Evolutionary conservation across 2,329 filamentous ascomycete species (phyloP), one percentile per base, ranked within the genome.

Genomic region (Fusarium tuaranense): DNA sequence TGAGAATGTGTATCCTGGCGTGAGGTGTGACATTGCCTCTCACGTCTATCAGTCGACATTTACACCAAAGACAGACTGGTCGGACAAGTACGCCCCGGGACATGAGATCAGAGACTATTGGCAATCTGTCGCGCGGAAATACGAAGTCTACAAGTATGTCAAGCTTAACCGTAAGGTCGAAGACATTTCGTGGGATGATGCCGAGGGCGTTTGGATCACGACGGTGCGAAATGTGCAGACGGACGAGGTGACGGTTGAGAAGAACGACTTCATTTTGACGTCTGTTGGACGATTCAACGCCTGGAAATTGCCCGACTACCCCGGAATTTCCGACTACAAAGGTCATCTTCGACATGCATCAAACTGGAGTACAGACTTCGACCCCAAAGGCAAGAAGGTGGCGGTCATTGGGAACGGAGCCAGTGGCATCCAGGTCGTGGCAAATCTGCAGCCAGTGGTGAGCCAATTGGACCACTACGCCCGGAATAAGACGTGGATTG

Each of bases 31-130:
- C 32, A 89, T 94, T 16, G 91, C 92, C 0, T 88, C 91, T 0
- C 91, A 93, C 79, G 91, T 92, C 22, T 94, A 94, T 76, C 92
- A 94, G 78, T 89, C 88, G 9, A 91, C 90, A 0, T 94, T 93
- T 79, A 85, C 86, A 8, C 91, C 92, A 1, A 94, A 94, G 66
- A 88, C 87, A 0, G 86, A 93, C 73, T 95, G 93, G 93, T 87
- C 87, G 0, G 90, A 93, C 75, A 87, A 91, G 69, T 94, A 93
- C 76, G 89, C 92, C 0, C 88, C 89, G 41, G 92, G 92, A 0
- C 79, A 83, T 5, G 93, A 95, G 80, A 94, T 95, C 68, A 83
- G 86, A 8, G 86, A 89, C 18, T 95, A 95, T 78, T 91, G 91
- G 90, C 87, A 92, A 74, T 81, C 81, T 0, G 81, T 93, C 4